Base-by-base conservation (phyloP, 1,284 basidiomycete genomes). In the Xerocomus nothofagi region DNA sequence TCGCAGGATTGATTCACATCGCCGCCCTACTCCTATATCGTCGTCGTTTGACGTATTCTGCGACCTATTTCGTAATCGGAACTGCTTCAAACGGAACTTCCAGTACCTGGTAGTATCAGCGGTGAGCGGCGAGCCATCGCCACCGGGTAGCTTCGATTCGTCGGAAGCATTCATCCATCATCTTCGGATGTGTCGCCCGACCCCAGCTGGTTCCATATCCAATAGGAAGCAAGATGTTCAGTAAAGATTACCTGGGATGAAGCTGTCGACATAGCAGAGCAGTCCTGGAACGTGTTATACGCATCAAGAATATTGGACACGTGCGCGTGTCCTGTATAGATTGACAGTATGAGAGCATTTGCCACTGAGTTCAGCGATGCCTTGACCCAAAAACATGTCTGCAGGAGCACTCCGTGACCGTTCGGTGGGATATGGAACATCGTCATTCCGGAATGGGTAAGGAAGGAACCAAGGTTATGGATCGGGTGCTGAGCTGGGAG, bases 401-500 rank as follows among this genome's bases (percentile, higher is more conserved):
- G 26, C 12, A 24, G 17, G 26, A 18, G 33, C 21, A 20, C n/a
- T n/a, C n/a, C n/a, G 20, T 3, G 20, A 36, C 20, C 21, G 39
- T 45, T 9, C 15, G n/a, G 20, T 23, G 15, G 15, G n/a, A 42
- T 20, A 14, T 8, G 26, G 21, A 21, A 6, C 18, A 20, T 31
- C 42, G 17, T n/a, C 23, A 10, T 5, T 12, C 26, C 44, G 3
- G n/a, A 27, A 47, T 4, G 30, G 34, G 41, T 12, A 27, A 15
- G 14, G 31, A 36, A 20, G 24, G 18, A 40, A 15, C 30, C 36
- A 17, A 12, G n/a, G 31, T 33, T 24, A 62, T 31, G 56, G 24
- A 24, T 57, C 50, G 6, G 53, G 48, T n/a, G 46, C 29, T 12
- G 54, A 34, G 20, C 20, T 48, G 6, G 57, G 51, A 24, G 81